phyloP scores from a whole-genome alignment of 1,139 yeast genomes.

The Magnusiomyces tetraspermus region DNA sequence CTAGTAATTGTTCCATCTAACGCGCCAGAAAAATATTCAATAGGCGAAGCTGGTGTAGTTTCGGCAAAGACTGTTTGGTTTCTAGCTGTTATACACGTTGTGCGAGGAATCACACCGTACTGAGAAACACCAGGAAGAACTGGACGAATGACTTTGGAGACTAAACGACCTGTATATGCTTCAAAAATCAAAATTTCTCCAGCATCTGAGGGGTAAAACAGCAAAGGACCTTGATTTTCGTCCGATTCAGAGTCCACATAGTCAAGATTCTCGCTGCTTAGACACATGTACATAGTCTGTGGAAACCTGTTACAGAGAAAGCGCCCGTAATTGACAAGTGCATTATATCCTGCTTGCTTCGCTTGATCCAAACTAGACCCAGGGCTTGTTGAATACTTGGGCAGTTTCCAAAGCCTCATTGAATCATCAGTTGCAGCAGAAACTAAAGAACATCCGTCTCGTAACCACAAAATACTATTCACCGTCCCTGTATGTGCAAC shows the following conservation, averaged over 20 bases:
- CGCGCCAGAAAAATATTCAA: conserved; percentile 29
- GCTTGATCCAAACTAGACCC: conserved; percentile 9
- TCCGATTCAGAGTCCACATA: background rate
- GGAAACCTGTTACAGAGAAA: conserved; percentile 53
- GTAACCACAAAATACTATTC: conserved; percentile 66
- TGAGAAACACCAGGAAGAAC: conserved; percentile 14
- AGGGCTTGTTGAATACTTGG: background rate
- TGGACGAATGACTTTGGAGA: conserved; percentile 41
- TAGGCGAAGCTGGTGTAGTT: conserved; percentile 20
- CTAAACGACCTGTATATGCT: conserved; percentile 53
- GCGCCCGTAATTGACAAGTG: conserved; percentile 69
- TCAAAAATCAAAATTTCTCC: conserved; percentile 67
- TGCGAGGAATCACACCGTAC: conserved; percentile 20
- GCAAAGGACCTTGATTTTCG: conserved; percentile 39
- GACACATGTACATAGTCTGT: conserved; percentile 35
- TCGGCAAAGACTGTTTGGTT: background rate
- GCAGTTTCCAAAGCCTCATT: conserved; percentile 64
- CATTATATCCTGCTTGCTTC: conserved; percentile 42
- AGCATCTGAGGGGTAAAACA: conserved; percentile 67
- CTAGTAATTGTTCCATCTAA: conserved; percentile 29
- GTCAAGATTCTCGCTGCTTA: conserved; percentile 28
- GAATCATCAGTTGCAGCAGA: conserved; percentile 73
- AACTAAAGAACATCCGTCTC: conserved; percentile 47
- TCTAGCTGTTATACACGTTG: conserved; percentile 41
- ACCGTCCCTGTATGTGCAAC: conserved; percentile 67